Conservation (phyloP, 208 protist species). For the Leishmania tropica region DNA sequence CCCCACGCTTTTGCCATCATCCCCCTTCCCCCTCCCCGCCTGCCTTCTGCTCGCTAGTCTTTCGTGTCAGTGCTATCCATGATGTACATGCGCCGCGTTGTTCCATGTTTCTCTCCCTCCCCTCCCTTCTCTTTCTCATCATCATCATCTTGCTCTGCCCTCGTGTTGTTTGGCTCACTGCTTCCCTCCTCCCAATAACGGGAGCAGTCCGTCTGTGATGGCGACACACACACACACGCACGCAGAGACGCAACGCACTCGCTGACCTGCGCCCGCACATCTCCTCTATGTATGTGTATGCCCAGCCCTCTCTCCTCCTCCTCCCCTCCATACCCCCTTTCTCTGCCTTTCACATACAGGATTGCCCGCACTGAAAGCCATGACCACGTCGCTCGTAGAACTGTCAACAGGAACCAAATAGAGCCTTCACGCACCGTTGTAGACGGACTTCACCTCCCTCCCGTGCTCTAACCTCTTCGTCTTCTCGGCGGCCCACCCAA, state of each 20-base stretch:
- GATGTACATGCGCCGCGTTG: constrained; percentile 1
- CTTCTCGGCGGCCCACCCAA: neutral
- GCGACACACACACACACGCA: too few relatives aligned
- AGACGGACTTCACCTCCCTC: neutral
- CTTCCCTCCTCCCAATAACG: neutral
- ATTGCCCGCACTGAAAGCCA: neutral
- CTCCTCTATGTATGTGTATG: too few relatives aligned
- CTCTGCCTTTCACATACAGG: neutral
- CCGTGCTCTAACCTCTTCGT: neutral
- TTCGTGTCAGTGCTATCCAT: neutral
- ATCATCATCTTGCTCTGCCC: neutral
- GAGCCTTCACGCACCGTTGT: neutral
- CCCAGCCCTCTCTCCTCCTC: neutral
- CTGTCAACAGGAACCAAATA: neutral
- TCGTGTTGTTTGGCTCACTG: neutral
- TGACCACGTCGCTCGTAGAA: neutral
- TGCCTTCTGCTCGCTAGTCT: neutral
- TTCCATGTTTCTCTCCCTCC: neutral
- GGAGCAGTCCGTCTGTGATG: too few relatives aligned
- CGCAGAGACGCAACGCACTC: too few relatives aligned
- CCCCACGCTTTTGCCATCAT: neutral
- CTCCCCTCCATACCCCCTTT: neutral
- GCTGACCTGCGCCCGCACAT: too few relatives aligned
- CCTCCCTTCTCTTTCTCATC: neutral
- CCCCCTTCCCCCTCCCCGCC: neutral